phyloP scores from a whole-genome alignment of 2,329 filamentous ascomycete species.

The Hirsutella thompsonii region DNA sequence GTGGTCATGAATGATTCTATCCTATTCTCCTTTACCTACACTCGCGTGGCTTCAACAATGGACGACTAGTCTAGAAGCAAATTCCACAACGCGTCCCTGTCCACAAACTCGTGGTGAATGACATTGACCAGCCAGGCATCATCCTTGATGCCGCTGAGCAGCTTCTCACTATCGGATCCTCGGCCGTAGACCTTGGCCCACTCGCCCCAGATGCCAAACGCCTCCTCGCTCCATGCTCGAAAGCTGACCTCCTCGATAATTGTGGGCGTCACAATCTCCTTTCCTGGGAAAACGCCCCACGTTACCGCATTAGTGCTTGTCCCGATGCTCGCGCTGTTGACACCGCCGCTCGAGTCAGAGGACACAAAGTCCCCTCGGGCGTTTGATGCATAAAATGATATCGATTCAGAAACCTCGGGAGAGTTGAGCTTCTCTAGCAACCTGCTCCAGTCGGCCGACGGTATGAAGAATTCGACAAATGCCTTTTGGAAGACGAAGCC shows the following conservation, averaged over 20 bases:
- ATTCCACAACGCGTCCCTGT: conserved; percentile 60
- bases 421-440: conserved; percentile 51
- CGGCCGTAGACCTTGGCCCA: conserved; percentile 84
- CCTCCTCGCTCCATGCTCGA: conserved; percentile 87
- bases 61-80: conserved; percentile 34
- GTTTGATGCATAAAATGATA: conserved; percentile 85
- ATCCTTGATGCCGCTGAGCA: conserved; percentile 54
- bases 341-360: conserved; percentile 38
- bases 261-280: conserved; percentile 91
- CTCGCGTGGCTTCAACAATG: not conserved
- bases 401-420: conserved; percentile 46
- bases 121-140: conserved; percentile 86
- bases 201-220: conserved; percentile 88
- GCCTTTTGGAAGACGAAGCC: conserved; percentile 98
- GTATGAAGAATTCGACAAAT: conserved; percentile 93
- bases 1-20: too few species aligned
- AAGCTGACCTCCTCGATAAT: conserved; percentile 96
- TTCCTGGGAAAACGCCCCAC: conserved; percentile 90
- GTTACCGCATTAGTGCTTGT: conserved; percentile 82
- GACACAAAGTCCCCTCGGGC: conserved; percentile 64
- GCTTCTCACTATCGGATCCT: conserved; percentile 54
- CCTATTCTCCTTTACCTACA: not conserved
- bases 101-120: conserved; percentile 68
- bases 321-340: conserved; percentile 19
- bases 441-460: conserved; percentile 54